Base-by-base conservation (phyloP, 495 filamentous ascomycete genomes). In the Trichoderma gamsii region DNA sequence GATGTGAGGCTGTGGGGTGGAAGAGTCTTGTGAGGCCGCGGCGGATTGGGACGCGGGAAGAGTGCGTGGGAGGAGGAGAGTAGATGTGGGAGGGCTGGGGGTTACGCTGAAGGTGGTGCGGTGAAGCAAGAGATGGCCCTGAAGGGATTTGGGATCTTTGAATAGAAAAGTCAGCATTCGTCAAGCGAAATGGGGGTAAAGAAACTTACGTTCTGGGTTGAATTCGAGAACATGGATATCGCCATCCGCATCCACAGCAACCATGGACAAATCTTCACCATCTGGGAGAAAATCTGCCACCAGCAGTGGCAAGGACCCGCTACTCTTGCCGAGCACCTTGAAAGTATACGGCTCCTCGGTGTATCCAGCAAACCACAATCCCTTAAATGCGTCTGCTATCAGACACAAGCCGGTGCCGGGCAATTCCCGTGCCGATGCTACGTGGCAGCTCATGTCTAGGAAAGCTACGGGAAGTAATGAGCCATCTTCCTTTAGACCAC, bases 401-500 rank as follows among this genome's bases (percentile, higher is more conserved):
- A 96, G 77, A 71, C 87, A 91, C 74, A 98, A 82, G 4, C 94
- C 93, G 0, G 92, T 96, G 1, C 89, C 88, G 29, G 85, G 85
- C 46, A 98, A 82, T 70, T 91, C 90, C 74, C 93, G 96, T 63
- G 89, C 87, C 4, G 89, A 84, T 2, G 86, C 91, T 41, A 96
- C 90, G 76, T 94, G 93, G 78, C 90, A 92, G 80, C 91, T 93
- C 88, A 97, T 93, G 73, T 99, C 95, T 87, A 99, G 91, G 73
- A 99, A 99, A 0, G 95, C 95, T 27, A 98, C 94, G 0, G 95
- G 95, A 2, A 98, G 83, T 59, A 98, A 83, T 4, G 87, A 90
- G 2, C 91, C 90, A 72, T 99, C 95, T 78, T 98, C 95, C 73
- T 97, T 97, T 0, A 99, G 82, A 46, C 95, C 95, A 64, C 95